Evolutionary conservation across 192 early-diverging fungal genomes (phyloP), one percentile per base, ranked within the genome.

Genomic region (Linnemannia hyalina): DNA sequence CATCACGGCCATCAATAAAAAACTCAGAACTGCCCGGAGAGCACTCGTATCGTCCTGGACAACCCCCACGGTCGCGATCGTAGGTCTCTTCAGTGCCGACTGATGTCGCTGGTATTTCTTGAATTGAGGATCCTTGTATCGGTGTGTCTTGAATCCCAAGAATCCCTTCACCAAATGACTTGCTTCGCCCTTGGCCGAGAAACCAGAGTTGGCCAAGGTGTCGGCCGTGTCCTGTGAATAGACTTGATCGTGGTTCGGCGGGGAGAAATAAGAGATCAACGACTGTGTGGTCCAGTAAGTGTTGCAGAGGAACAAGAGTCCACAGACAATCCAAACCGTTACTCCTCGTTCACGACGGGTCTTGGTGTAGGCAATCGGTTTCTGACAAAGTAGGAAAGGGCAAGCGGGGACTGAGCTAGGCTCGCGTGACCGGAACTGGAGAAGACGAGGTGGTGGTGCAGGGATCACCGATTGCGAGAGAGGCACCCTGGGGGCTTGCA

Each of bases 251-350:
- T 36, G 44, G 36, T 52, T 72, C 0, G 83, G 73, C 7, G 41
- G 32, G 1, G 78, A 73, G 44, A 85, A 85, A 13, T 85, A 75
- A 38, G 74, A 52, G 6, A 85, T 77, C 4, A 85, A 26, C 2
- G 70, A 74, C 20, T 85, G 83, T 38, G 78, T 80, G 32, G 83
- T 85, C 83, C 83, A 85, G 20, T 85, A 85, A 3, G 83, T 85
- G 52, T 85, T 85, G 63, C 83, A 85, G 11, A 85, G 74, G 57
- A 85, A 85, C 41, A 85, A 71, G 46, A 85, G 78, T 5, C 78
- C 83, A 57, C 83, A 85, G 4, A 73, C 78, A 22, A 85, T 79
- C 83, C 83, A 85, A 8, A 85, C 83, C 3, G 83, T 80, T 11
- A 77, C 83, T 47, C 83, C 83, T 47, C 83, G 83, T 55, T 85